Percentiles rank a stretch among this genome's conserved stretches.
phyloP scores from a whole-genome alignment of 2,329 filamentous ascomycete species.

The Aspergillus unguis region DNA sequence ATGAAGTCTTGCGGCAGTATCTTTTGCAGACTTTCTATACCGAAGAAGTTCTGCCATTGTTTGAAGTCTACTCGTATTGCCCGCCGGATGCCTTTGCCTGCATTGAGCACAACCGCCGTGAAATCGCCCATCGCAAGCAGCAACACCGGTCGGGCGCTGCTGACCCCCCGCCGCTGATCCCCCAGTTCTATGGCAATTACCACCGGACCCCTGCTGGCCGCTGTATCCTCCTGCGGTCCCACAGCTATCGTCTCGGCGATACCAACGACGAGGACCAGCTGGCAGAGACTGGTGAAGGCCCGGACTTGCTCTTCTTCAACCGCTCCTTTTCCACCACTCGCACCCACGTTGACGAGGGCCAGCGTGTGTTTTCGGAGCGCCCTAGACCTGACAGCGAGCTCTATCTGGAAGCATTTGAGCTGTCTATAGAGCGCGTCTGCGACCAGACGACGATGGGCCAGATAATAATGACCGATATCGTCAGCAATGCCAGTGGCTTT shows the following conservation, averaged over 20 bases:
- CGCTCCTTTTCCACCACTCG: slow-evolving; percentile 13
- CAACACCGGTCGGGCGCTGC: slow-evolving; percentile 9
- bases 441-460: slow-evolving; percentile 6
- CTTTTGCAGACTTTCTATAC: slow-evolving; percentile 10
- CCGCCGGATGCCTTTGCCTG: slow-evolving; percentile 17
- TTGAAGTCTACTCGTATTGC: slow-evolving; percentile 21
- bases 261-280: slow-evolving; percentile 1
- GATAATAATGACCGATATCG: not conserved
- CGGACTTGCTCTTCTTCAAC: slow-evolving; percentile 17
- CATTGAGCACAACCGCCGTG: slow-evolving; percentile 16
- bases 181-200: not conserved
- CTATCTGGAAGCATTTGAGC: slow-evolving; percentile 9
- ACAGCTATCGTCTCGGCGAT: slow-evolving; percentile 17
- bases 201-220: slow-evolving; percentile 7
- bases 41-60: slow-evolving; percentile 15
- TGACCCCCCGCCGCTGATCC: slow-evolving; percentile 14
- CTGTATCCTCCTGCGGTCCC: slow-evolving; percentile 16
- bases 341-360: not conserved
- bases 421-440: slow-evolving; percentile 6
- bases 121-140: slow-evolving; percentile 19
- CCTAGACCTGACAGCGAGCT: not conserved
- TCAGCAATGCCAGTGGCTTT: not conserved
- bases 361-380: not conserved
- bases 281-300: slow-evolving; percentile 7
- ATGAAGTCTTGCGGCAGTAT: slow-evolving; percentile 12